phyloP scores from a whole-genome alignment of 1,284 basidiomycete species.

The Trametes versicolor region DNA sequence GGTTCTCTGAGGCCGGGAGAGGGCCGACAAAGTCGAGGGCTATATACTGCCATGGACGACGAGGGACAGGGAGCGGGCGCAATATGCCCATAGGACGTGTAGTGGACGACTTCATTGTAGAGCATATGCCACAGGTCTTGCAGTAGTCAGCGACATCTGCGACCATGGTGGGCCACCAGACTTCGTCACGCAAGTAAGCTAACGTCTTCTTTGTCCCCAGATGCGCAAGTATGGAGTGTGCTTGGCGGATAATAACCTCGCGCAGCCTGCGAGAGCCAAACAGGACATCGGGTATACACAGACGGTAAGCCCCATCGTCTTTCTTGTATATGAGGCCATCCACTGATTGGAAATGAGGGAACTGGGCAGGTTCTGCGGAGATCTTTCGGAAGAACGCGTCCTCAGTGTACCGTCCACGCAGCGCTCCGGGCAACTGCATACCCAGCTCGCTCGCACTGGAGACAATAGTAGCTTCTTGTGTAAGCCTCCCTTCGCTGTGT shows the following conservation, averaged over 20 bases:
- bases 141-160: constrained; percentile 40
- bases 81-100: constrained; percentile 40
- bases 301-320: background rate
- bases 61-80: constrained; percentile 36
- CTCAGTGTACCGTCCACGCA: constrained; percentile 18
- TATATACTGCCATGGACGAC: constrained; percentile 43
- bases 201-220: constrained; percentile 42
- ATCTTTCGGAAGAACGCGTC: constrained; percentile 27
- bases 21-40: constrained; percentile 53
- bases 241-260: constrained; percentile 41
- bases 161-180: constrained; percentile 44
- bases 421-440: constrained; percentile 1
- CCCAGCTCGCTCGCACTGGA: constrained; percentile 8
- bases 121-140: constrained; percentile 39
- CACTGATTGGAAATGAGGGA: background rate
- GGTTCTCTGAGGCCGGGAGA: constrained; percentile 40
- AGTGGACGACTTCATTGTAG: constrained; percentile 37
- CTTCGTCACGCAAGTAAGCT: constrained; percentile 38
- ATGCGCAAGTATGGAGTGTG: constrained; percentile 45
- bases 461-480: background rate
- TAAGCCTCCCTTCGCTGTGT: too few species aligned
- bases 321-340: constrained; percentile 17
- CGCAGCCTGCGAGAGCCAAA: constrained; percentile 29
- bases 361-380: constrained; percentile 1
- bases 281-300: constrained; percentile 40